Evolutionary conservation across 441 rosid species (phyloP).

Genomic region (Daphne laureola): DNA sequence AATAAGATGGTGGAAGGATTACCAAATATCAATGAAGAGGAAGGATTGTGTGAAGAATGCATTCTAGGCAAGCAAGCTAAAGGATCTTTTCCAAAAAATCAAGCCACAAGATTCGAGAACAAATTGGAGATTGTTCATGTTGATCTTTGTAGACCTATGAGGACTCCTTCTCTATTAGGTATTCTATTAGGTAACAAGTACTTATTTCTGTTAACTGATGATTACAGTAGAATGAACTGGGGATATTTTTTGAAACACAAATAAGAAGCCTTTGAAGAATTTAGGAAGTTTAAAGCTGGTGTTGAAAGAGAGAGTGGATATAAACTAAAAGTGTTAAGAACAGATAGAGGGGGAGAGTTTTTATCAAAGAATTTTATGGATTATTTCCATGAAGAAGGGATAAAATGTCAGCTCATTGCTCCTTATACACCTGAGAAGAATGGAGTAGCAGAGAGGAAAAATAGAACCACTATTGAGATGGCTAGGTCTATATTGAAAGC

Average conservation of each 20-base stretch:
- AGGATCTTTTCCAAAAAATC: not conserved
- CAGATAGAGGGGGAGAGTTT: not conserved
- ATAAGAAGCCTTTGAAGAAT: no score
- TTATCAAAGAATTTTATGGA: not conserved
- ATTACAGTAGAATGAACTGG: not conserved
- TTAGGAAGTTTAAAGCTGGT: not conserved
- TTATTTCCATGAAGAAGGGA: not conserved
- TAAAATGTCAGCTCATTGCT: no score
- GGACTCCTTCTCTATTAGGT: not conserved
- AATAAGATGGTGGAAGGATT: no score
- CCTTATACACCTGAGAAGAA: not conserved
- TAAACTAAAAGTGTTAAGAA: not conserved
- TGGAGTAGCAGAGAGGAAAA: not conserved
- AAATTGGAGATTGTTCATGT: not conserved
- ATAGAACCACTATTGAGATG: not conserved
- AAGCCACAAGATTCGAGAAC: not conserved
- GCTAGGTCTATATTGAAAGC: not conserved
- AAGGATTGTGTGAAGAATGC: no score
- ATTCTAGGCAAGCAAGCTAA: not conserved
- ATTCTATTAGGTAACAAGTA: conserved; percentile 4
- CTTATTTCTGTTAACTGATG: not conserved
- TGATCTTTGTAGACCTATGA: not conserved
- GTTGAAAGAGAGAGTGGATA: not conserved
- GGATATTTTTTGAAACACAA: not conserved
- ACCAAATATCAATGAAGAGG: no score